These are phyloP conservation scores for Speleostelium caveatum DNA, from an alignment of 78 protist species.

Conservation along the genomic window DNA sequence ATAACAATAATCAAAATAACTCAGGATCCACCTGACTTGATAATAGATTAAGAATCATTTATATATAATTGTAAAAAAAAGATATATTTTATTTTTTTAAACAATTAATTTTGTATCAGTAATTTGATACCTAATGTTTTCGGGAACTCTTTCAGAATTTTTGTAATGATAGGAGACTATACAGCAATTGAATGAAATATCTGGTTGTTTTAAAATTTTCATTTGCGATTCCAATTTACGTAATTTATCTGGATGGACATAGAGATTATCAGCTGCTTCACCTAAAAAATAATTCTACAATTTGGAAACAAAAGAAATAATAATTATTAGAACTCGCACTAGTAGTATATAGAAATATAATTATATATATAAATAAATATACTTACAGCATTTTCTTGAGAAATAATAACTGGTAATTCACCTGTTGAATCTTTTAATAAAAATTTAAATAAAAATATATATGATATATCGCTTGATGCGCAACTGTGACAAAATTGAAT, in stretches of 20 bases:
- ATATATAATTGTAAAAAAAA: no score
- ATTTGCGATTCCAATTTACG: not conserved
- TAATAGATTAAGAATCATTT: no score
- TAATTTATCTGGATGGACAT: not conserved
- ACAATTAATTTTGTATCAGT: constrained; percentile 21
- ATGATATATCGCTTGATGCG: not conserved
- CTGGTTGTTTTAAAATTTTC: constrained; percentile 3
- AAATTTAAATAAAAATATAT: constrained; percentile 7
- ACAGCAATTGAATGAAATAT: constrained; percentile 7
- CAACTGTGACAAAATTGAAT: constrained; percentile 8
- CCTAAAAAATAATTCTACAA: constrained; percentile 4
- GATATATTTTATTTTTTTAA: no score
- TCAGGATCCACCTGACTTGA: no score
- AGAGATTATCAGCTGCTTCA: not conserved
- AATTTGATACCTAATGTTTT: constrained; percentile 49
- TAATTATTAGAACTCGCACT: not conserved
- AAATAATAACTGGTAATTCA: constrained; percentile 17
- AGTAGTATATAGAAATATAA: not conserved
- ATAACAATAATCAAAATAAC: no score
- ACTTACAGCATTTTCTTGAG: constrained; percentile 36
- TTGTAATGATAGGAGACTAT: constrained; percentile 16
- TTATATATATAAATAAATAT: not conserved
- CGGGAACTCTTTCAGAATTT: constrained; percentile 3
- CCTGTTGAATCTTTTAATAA: constrained; percentile 39
- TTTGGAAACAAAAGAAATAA: not conserved